Base-by-base conservation (phyloP, 2,329 filamentous ascomycete genomes). In the Pseudocercospora eumusae region DNA sequence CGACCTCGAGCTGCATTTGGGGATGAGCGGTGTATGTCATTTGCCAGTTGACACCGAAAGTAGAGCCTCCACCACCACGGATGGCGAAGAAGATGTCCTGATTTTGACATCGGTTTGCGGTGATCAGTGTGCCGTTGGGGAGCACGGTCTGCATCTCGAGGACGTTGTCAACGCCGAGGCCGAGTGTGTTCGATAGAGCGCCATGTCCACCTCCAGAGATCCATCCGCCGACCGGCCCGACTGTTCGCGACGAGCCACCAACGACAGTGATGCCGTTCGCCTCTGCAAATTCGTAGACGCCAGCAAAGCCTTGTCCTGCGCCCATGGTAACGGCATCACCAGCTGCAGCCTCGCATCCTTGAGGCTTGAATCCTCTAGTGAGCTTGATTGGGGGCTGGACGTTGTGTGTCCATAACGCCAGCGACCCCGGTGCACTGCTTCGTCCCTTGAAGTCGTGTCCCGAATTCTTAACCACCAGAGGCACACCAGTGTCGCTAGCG, bases 31-130 rank as follows among this genome's bases (percentile, higher is more conserved):
- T 50, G 45, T 11, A 13, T 23, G 45, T 50, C 45, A 50, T 50
- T 27, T 50, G 18, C 42, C 57, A 23, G 31, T 61, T 66, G 20
- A 70, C 66, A 11, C 66, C 68, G 47, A 65, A 67, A 2, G 66
- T 66, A 18, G 18, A 45, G 71, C 80, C 84, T 15, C 84, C 84
- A 27, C 70, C 69, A 8, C 84, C 85, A 58, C 82, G 81, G 4
- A 86, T 77, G 0, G 81, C 83, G 62, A 75, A 76, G 71, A 77
- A 85, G 10, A 87, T 74, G 60, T 86, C 83, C 0, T 77, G 64
- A 61, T 86, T 74, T 6, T 74, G 70, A 1, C 70, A 70, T 6
- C 71, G 68, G 36, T 71, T 71, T 10, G 69, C 69, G 8, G 62
- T 68, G 25, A 71, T 59, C 36, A 65, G 66, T 5, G 58, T 64